Evolutionary conservation across 306 rosid genomes (phyloP).

Genomic region (Vicia villosa): DNA sequence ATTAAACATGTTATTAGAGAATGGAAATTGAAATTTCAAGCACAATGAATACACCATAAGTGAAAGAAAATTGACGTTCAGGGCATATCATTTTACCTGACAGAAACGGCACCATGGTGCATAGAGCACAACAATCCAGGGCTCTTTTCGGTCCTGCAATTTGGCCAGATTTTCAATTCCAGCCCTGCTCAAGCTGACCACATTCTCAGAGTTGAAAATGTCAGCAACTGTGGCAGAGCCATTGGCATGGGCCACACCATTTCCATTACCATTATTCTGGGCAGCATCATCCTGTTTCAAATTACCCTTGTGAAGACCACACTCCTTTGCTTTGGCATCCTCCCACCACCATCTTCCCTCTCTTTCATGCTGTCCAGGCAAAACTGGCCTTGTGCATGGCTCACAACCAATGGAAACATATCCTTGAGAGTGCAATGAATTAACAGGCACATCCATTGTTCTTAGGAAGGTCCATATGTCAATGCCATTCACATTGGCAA

Average conservation of each 20-base stretch:
- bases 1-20: background rate
- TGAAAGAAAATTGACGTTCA: background rate
- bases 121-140: slow-evolving; percentile 92
- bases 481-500: slow-evolving; percentile 71
- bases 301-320: slow-evolving; percentile 98
- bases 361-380: slow-evolving; percentile 97
- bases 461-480: slow-evolving; percentile 88
- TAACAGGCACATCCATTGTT: slow-evolving; percentile 91
- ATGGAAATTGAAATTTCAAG: slow-evolving; percentile 13
- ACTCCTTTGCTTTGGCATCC: slow-evolving; percentile 96
- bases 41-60: background rate
- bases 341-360: slow-evolving; percentile 99
- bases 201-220: slow-evolving; percentile 62
- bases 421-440: slow-evolving; percentile 81
- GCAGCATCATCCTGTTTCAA: slow-evolving; percentile 60
- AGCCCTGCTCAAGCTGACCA: slow-evolving; percentile 68
- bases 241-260: slow-evolving; percentile 44
- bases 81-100: slow-evolving; percentile 54
- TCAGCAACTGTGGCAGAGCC: slow-evolving; percentile 54
- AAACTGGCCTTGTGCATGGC: slow-evolving; percentile 96
- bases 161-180: slow-evolving; percentile 84
- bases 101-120: slow-evolving; percentile 99
- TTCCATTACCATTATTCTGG: slow-evolving; percentile 54
- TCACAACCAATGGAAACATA: slow-evolving; percentile 94
- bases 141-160: slow-evolving; percentile 69